Conservation (phyloP, 2,329 filamentous ascomycete genomes). For the Epicoccum nigrum region DNA sequence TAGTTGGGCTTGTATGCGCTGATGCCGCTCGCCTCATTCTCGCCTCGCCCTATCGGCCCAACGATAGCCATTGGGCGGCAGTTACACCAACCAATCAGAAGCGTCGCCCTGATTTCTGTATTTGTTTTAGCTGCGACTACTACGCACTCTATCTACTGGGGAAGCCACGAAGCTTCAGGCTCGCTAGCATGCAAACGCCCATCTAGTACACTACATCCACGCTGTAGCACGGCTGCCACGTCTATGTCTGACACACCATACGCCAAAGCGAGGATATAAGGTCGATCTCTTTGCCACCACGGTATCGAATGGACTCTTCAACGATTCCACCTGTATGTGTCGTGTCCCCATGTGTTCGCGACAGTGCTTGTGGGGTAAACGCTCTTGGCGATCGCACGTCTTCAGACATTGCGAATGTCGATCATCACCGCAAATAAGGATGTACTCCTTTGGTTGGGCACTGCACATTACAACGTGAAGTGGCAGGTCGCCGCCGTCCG, state of each 20-base stretch:
- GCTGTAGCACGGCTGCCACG: conserved; percentile 31
- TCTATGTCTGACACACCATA: conserved; percentile 15
- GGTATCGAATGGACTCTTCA: conserved; percentile 1
- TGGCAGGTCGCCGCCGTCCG: conserved; percentile 15
- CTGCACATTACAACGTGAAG: neutral
- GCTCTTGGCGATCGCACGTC: conserved; percentile 19
- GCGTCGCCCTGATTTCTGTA: conserved; percentile 18
- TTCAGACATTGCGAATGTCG: conserved; percentile 12
- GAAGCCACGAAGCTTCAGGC: conserved; percentile 6
- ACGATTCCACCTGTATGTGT: conserved; percentile 4
- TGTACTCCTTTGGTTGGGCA: conserved; percentile 11
- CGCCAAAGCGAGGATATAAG: conserved; percentile 22
- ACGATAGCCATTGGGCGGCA: conserved; percentile 35
- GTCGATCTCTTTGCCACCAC: conserved; percentile 38
- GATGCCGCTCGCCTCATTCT: conserved; percentile 39
- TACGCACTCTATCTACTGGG: conserved; percentile 11
- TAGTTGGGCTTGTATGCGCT: conserved; percentile 36
- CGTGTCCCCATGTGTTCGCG: neutral
- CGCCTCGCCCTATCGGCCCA: conserved; percentile 37
- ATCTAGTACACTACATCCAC: conserved; percentile 9
- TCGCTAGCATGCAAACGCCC: conserved; percentile 14
- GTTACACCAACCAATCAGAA: conserved; percentile 22
- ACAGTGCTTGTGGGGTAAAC: conserved; percentile 10
- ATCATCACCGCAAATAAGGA: conserved; percentile 22
- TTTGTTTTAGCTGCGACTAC: conserved; percentile 13